A percentile compares a stretch with the other conserved stretches of the same genome.
phyloP scores from a whole-genome alignment of 768 basidiomycete genomes.

The Mycena leptocephala region DNA sequence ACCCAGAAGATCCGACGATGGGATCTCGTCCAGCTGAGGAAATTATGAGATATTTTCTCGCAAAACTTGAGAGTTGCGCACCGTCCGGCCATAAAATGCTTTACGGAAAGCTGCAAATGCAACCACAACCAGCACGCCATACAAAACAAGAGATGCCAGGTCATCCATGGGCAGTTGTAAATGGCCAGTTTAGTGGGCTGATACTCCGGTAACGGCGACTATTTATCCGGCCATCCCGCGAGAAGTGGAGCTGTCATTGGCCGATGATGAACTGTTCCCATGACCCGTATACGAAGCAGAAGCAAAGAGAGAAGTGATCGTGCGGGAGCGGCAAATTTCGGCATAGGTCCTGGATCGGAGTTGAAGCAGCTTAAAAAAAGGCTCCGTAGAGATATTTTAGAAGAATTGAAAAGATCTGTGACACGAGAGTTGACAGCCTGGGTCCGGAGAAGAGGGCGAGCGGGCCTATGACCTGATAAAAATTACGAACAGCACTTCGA shows the following conservation, averaged over 20 bases:
- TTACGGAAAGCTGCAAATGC: neutral
- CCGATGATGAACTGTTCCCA: no score
- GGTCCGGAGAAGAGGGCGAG: neutral
- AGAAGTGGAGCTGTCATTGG: neutral
- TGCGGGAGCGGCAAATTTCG: no score
- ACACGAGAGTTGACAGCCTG: neutral
- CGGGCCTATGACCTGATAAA: neutral
- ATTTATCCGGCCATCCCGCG: neutral
- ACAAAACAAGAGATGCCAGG: neutral
- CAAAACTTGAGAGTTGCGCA: neutral
- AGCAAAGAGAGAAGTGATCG: no score
- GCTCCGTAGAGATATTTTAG: neutral
- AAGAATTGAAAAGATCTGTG: neutral
- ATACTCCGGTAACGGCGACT: neutral
- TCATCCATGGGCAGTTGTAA: neutral
- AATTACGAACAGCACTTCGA: neutral
- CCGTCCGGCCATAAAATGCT: slow-evolving; percentile 7
- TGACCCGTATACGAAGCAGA: no score
- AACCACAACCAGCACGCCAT: neutral
- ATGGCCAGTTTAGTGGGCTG: neutral
- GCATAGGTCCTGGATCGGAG: no score
- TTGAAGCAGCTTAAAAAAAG: no score
- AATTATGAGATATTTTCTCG: neutral
- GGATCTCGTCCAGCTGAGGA: neutral
- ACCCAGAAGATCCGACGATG: slow-evolving; percentile 16